A percentile compares a stretch with the other conserved stretches of the same genome.
Conservation (phyloP, 805 yeast genomes). For the Kluyveromyces starmeri region DNA sequence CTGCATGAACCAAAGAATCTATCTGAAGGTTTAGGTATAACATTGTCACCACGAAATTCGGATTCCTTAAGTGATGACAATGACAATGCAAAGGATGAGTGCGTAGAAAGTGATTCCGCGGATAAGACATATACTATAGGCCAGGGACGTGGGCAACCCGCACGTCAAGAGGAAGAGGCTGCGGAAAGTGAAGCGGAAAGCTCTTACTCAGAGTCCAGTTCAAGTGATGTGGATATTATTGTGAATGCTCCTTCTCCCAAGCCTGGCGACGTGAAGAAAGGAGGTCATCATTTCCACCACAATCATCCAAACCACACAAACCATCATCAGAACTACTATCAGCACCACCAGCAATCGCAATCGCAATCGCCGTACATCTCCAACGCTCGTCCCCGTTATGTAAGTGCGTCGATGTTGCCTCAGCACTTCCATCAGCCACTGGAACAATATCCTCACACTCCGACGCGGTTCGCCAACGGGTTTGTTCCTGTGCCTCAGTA, state of each 20-base stretch:
- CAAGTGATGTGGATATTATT: conserved; percentile 7
- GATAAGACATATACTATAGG: too few species aligned
- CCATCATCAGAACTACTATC: background rate
- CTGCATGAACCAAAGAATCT: too few species aligned
- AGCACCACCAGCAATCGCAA: background rate
- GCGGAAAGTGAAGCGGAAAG: background rate
- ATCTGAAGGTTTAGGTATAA: too few species aligned
- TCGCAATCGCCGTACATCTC: background rate
- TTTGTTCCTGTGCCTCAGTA: background rate
- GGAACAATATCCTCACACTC: conserved; percentile 1
- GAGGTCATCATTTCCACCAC: background rate
- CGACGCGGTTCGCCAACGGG: background rate
- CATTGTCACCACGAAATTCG: too few species aligned
- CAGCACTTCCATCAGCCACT: background rate
- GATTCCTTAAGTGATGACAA: too few species aligned
- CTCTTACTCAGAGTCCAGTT: background rate
- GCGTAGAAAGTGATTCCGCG: background rate
- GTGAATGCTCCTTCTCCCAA: conserved; percentile 4
- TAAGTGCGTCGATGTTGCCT: background rate
- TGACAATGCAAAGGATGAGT: background rate
- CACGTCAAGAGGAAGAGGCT: background rate
- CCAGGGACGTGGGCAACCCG: too few species aligned
- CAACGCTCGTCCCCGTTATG: too few species aligned
- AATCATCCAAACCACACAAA: background rate
- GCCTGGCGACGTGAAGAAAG: background rate